Evolutionary conservation across 352 stramenopile genomes (phyloP), one percentile per base, ranked within the genome.

Genomic region (Globisporangium radiosum): DNA sequence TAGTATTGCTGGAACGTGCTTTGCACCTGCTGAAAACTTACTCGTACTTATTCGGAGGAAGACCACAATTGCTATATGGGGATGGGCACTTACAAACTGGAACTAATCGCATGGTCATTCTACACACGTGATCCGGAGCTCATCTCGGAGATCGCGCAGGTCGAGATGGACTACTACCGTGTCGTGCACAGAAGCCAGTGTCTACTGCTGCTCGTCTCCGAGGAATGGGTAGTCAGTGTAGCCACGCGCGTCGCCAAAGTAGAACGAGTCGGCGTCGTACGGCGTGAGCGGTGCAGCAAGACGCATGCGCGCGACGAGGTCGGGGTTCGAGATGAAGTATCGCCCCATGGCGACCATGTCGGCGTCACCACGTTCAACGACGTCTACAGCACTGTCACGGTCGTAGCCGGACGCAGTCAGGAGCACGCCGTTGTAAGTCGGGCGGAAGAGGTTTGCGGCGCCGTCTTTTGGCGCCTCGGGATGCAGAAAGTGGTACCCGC

Each of bases 331-430:
- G 56, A 82, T 81, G 60, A 77, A 82, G 57, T 71, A 62, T 44
- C 82, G 76, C 7, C 84, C 80, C 55, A 87, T 85, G 7, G 73
- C 78, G 9, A 94, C 78, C 36, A 77, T 62, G 59, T 92, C 80
- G 47, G 74, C 80, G 7, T 71, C 56, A 7, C 69, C 75, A 19
- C 83, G 63, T 15, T 75, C 67, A 17, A 92, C 65, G 42, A 82
- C 77, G 7, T 72, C 66, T 11, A 75, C 67, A 15, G 73, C 71
- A 48, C 60, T 81, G n/a, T 75, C 62, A n/a, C 69, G 69, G 37
- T 76, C 71, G 60, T 83, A 91, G 42, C 81, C 77, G 2, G 77
- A 87, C 8, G 70, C 72, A 6, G 76, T 68, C 47, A 90, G 75
- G 45, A 91, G 62, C 49, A 83, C 67, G 39, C 82, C 78, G 11